Evolutionary conservation across 345 rosid genomes (phyloP).

Genomic region (Eucalyptus polyanthemos): DNA sequence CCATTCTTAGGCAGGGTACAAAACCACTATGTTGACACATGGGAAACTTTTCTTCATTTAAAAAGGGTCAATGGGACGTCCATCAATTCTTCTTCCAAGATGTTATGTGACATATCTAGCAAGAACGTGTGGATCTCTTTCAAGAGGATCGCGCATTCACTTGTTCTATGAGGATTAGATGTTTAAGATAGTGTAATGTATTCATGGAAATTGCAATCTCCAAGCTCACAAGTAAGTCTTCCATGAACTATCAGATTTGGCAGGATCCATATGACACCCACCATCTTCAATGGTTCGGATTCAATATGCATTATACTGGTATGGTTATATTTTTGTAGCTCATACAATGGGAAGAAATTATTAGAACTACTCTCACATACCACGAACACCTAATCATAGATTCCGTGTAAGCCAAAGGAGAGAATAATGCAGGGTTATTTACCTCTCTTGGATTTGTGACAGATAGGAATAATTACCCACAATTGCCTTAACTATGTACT

Average conservation of each 20-base stretch:
- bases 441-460: not conserved
- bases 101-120: not conserved
- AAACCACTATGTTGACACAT: not conserved
- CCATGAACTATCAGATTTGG: not conserved
- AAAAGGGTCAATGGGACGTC: not conserved
- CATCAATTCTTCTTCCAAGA: not conserved
- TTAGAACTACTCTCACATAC: not conserved
- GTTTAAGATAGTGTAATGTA: not conserved
- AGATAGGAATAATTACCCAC: not conserved
- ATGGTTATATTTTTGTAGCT: not conserved
- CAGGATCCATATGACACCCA: not conserved
- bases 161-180: not conserved
- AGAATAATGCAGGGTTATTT: not conserved
- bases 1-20: not conserved
- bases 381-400: not conserved
- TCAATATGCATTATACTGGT: not conserved
- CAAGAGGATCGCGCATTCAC: not conserved
- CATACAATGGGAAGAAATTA: not conserved
- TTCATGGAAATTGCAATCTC: not conserved
- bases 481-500: not conserved
- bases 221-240: not conserved
- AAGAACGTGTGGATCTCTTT: not conserved
- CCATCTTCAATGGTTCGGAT: not conserved
- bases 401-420: not conserved
- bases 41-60: not conserved